Conservation (phyloP, 139 green algal species). For the Haematococcus sp. region DNA sequence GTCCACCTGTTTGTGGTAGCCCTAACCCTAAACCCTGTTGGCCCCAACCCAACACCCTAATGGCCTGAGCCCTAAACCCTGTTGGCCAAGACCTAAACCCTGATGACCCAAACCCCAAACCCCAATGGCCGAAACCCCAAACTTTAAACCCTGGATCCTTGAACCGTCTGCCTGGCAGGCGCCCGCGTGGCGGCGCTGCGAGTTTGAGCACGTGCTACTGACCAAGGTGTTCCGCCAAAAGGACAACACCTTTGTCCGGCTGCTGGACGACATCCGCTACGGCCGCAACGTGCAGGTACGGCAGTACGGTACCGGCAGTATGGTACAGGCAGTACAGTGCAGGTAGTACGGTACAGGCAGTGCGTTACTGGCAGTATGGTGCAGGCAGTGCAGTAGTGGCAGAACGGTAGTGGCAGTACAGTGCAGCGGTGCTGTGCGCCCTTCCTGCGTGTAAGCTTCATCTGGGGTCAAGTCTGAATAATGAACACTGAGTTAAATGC, state of each 20-base stretch:
- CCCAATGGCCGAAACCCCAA: too few species aligned
- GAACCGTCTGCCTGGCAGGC: not conserved
- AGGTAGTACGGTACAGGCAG: slow-evolving; percentile 1
- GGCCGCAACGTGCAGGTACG: slow-evolving; percentile 25
- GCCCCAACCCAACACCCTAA: too few species aligned
- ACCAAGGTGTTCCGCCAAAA: slow-evolving; percentile 66
- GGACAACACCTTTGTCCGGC: slow-evolving; percentile 41
- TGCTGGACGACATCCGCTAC: slow-evolving; percentile 61
- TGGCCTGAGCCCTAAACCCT: too few species aligned
- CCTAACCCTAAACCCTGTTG: too few species aligned
- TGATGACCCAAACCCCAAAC: too few species aligned
- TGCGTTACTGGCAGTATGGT: not conserved
- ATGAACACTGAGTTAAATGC: too few species aligned
- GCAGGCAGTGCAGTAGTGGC: too few species aligned
- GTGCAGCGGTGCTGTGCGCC: too few species aligned
- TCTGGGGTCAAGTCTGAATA: not conserved
- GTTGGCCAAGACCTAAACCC: too few species aligned
- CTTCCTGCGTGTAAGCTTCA: not conserved
- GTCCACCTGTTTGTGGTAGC: too few species aligned
- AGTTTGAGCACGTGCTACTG: slow-evolving; percentile 51
- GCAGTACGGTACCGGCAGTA: not conserved
- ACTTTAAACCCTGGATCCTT: too few species aligned
- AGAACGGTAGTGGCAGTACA: too few species aligned
- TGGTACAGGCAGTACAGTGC: not conserved
- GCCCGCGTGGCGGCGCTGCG: slow-evolving; percentile 49